Conservation (phyloP, 352 stramenopile genomes). For the Plasmopara muralis region DNA sequence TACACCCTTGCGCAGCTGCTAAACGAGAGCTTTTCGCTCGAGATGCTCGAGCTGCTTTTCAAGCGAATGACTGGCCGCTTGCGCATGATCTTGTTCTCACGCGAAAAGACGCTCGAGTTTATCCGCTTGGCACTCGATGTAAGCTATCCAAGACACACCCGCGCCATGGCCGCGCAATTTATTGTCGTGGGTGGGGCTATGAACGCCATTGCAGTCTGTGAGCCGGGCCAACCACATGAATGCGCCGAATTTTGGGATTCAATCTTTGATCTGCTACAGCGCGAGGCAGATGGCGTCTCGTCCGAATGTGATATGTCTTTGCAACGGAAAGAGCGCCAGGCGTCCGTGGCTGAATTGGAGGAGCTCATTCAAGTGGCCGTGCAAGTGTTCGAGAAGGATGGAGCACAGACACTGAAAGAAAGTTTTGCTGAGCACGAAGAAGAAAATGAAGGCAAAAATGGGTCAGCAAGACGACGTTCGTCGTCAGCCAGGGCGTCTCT, state of each 20-base stretch:
- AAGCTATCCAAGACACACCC: constrained; percentile 49
- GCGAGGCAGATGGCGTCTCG: constrained; percentile 45
- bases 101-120: constrained; percentile 67
- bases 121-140: constrained; percentile 58
- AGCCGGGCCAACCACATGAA: constrained; percentile 35
- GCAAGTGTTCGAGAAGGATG: constrained; percentile 62
- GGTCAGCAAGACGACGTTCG: constrained; percentile 11
- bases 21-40: constrained; percentile 76
- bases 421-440: constrained; percentile 51
- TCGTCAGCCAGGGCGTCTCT: constrained; percentile 32
- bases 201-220: constrained; percentile 48
- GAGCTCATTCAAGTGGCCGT: constrained; percentile 74
- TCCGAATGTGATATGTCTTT: constrained; percentile 30
- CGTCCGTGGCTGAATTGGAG: constrained; percentile 57
- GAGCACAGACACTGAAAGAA: constrained; percentile 56
- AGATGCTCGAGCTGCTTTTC: constrained; percentile 82
- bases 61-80: constrained; percentile 80
- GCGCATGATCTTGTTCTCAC: constrained; percentile 63
- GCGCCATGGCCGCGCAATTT: constrained; percentile 66
- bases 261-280: constrained; percentile 57
- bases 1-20: constrained; percentile 59
- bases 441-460: constrained; percentile 5
- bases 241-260: constrained; percentile 64
- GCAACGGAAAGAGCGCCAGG: constrained; percentile 35
- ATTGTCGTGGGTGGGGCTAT: constrained; percentile 60